Conservation (phyloP, 805 yeast species). For the Candida chilensis region DNA sequence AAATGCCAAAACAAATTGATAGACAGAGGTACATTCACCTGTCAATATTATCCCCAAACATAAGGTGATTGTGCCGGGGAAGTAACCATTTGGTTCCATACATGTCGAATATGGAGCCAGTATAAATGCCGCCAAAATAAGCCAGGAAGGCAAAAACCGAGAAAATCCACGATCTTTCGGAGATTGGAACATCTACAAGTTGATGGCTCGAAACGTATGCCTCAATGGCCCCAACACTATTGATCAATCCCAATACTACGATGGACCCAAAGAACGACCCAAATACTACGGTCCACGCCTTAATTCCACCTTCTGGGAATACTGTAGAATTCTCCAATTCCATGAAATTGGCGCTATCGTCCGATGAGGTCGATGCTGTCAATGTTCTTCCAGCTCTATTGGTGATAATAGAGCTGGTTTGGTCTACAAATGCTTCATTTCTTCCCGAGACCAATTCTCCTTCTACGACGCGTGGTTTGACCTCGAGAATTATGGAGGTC, state of each 20-base stretch:
- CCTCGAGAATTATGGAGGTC: too few relatives aligned
- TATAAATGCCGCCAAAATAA: slow-evolving; percentile 37
- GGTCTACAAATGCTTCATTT: too few relatives aligned
- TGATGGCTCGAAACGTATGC: slow-evolving; percentile 50
- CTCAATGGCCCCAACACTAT: slow-evolving; percentile 60
- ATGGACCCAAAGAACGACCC: slow-evolving; percentile 52
- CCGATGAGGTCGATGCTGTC: too few relatives aligned
- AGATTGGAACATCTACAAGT: slow-evolving; percentile 29
- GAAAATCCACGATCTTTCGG: slow-evolving; percentile 64
- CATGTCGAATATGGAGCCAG: slow-evolving; percentile 57
- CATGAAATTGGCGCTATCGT: too few relatives aligned
- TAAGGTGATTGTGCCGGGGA: too few relatives aligned
- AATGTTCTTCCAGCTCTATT: too few relatives aligned
- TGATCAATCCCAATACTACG: slow-evolving; percentile 55
- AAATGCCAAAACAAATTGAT: slow-evolving; percentile 27
- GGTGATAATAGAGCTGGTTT: too few relatives aligned
- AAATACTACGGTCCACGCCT: slow-evolving; percentile 32
- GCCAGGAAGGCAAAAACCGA: slow-evolving; percentile 34
- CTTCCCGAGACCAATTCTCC: too few relatives aligned
- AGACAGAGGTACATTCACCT: slow-evolving; percentile 20
- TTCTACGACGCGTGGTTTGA: too few relatives aligned
- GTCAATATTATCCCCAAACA: too few relatives aligned
- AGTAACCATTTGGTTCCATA: slow-evolving; percentile 45
- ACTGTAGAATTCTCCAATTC: too few relatives aligned
- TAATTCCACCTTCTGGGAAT: slow-evolving; percentile 31